Evolutionary conservation across 2,329 filamentous ascomycete species (phyloP), one percentile per base, ranked within the genome.

Genomic region (Hypoxylon rubiginosum): DNA sequence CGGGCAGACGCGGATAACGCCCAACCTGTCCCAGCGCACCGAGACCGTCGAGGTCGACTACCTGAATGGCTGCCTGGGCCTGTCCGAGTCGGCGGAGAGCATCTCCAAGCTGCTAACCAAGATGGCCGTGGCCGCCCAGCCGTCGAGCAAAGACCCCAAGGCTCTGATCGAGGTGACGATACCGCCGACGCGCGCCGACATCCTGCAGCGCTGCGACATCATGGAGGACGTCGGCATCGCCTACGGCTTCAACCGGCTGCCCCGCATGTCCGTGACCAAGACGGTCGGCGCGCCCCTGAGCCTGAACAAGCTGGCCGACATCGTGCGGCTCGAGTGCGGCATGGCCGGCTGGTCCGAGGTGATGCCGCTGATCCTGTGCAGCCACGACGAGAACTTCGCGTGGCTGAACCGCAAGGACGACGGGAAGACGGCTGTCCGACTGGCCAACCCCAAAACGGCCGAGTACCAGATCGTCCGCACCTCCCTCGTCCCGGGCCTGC

Each of bases 171-270:
- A 97, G 74, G 90, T 98, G 28, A 86, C 90, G 36, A 88, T 98
- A 24, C 96, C 96, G 8, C 89, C 94, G 32, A 98, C 94, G 50
- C 89, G 96, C 68, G 95, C 96, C 51, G 96, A 99, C 79, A 91
- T 99, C 45, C 89, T 99, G 32, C 96, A 99, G 80, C 92, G 97
- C 77, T 97, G 94, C 74, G 96, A 99, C 78, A 92, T 99, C 72
- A 99, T 99, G 95, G 96, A 99, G 82, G 97, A 99, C 77, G 90
- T 97, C 19, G 96, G 94, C 43, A 96, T 99, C 70, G 94, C 93
- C 57, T 97, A 98, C 79, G 96, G 97, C 71, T 99, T 97, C 87
- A 99, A 99, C 85, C 93, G 92, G 69, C 90, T 99, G 17, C 94
- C 95, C 0, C 91, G 94, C 56, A 90, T 91, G 52, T 93, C 95